phyloP scores from a whole-genome alignment of 495 filamentous ascomycete species.

The Friedmanniomyces simplex region DNA sequence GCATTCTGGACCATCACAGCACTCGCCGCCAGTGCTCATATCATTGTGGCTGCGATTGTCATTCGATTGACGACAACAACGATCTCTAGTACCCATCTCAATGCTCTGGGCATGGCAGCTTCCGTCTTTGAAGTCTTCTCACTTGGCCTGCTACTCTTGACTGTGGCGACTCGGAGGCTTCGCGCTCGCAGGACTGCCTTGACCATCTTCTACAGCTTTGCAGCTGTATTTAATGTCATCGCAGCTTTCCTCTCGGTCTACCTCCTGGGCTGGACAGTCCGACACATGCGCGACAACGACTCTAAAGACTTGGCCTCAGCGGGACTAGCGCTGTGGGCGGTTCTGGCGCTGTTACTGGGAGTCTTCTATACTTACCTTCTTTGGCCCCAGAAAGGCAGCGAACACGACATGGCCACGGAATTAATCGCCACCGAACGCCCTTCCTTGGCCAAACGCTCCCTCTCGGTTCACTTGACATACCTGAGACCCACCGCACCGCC shows the following conservation, averaged over 20 bases:
- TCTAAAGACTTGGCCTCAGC: neutral
- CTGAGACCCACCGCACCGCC: neutral
- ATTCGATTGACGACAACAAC: neutral
- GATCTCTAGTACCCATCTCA: neutral
- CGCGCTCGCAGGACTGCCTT: neutral
- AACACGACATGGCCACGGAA: neutral
- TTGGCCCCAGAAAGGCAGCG: neutral
- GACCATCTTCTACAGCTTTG: neutral
- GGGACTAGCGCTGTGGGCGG: constrained; percentile 6
- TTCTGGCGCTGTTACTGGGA: neutral
- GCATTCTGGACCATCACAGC: constrained; percentile 4
- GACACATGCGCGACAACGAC: neutral
- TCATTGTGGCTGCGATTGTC: neutral
- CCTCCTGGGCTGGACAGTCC: constrained; percentile 1
- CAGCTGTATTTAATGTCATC: neutral
- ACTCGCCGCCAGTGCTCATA: neutral
- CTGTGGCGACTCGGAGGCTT: neutral
- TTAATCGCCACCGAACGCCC: neutral
- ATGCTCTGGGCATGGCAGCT: constrained; percentile 1
- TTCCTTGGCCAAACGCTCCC: neutral
- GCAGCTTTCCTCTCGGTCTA: constrained; percentile 7
- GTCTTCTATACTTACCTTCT: constrained; percentile 4
- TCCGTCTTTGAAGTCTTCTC: constrained; percentile 1
- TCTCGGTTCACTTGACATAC: constrained; percentile 1
- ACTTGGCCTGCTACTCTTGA: neutral